Percentiles rank a stretch among this genome's conserved stretches.
phyloP scores from a whole-genome alignment of 1,139 yeast genomes.

The Hanseniaspora gamundiae region DNA sequence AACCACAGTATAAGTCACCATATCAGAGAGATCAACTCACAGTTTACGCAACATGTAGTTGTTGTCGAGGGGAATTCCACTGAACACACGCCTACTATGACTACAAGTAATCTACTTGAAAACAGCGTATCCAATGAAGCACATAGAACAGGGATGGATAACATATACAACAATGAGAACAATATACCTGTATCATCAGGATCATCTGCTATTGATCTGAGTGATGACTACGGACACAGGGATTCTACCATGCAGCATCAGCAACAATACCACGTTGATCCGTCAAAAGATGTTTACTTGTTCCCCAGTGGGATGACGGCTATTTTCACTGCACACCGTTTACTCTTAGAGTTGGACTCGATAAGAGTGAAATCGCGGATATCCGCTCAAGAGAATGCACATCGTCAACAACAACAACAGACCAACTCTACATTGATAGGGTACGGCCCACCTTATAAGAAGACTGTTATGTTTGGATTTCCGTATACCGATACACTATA shows the following conservation, averaged over 20 bases:
- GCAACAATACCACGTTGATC: constrained; percentile 15
- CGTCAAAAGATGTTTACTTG: constrained; percentile 52
- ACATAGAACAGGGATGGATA: background rate
- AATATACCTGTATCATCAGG: no score
- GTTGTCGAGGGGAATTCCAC: constrained; percentile 1
- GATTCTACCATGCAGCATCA: no score
- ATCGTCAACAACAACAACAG: no score
- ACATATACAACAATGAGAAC: no score
- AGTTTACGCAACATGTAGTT: background rate
- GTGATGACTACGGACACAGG: no score
- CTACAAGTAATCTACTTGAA: background rate
- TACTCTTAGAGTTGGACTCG: constrained; percentile 34
- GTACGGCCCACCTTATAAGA: constrained; percentile 30
- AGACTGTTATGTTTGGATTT: constrained; percentile 86
- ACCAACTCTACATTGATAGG: constrained; percentile 13
- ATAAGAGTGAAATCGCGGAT: constrained; percentile 19
- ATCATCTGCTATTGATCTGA: no score
- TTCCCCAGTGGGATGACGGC: constrained; percentile 92
- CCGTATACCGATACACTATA: constrained; percentile 90
- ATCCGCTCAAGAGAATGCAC: constrained; percentile 3
- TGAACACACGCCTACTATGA: background rate
- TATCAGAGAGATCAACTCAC: background rate
- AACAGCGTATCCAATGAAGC: background rate
- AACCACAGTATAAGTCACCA: background rate
- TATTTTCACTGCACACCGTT: constrained; percentile 71